Conservation (phyloP, 371 early-diverging fungal genomes). For the Mortierella sp. region DNA sequence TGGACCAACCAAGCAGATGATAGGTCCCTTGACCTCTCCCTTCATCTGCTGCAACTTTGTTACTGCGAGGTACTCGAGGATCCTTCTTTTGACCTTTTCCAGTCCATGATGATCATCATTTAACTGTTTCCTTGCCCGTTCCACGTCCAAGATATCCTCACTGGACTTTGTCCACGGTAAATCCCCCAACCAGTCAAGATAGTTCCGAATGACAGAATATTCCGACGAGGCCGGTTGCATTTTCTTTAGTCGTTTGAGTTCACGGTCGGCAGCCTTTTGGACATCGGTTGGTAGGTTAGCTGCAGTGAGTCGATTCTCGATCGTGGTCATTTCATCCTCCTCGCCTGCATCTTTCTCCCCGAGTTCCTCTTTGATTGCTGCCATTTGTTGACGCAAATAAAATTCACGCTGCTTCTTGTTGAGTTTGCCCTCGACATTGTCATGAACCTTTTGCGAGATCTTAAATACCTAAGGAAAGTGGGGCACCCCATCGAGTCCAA, state of each 20-base stretch:
- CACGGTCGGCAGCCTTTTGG: constrained; percentile 72
- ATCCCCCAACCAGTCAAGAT: constrained; percentile 81
- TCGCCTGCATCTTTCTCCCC: constrained; percentile 80
- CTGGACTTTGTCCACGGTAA: constrained; percentile 81
- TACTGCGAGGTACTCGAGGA: constrained; percentile 87
- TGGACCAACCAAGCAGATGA: constrained; percentile 84
- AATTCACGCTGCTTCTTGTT: constrained; percentile 86
- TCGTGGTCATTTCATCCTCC: constrained; percentile 63
- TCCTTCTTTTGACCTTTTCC: constrained; percentile 84
- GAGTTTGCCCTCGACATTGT: constrained; percentile 82
- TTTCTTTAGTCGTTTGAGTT: constrained; percentile 77
- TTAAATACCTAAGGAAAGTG: constrained; percentile 75
- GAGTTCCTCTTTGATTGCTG: constrained; percentile 85
- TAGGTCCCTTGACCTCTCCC: constrained; percentile 84
- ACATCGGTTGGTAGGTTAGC: constrained; percentile 77
- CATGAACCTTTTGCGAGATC: constrained; percentile 84
- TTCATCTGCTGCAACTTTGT: constrained; percentile 74
- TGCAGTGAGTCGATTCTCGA: constrained; percentile 63
- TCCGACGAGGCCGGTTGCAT: constrained; percentile 83
- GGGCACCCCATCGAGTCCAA: no score
- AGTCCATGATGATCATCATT: constrained; percentile 88
- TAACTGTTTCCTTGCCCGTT: constrained; percentile 71
- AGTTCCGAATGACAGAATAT: constrained; percentile 82
- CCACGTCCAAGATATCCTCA: constrained; percentile 75
- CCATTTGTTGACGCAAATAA: constrained; percentile 86